Evolutionary conservation across 129 eudicot species (phyloP).

Genomic region (carrot (Daucus carota)): DH1_v3.0 NC_030387.2:14504001-14504500

Average conservation of each 20-base stretch:
- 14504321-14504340: conserved; percentile 1
- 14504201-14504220: conserved; percentile 57
- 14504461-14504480: neutral
- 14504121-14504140: no score
- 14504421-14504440: no score
- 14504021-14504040: neutral
- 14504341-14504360: conserved; percentile 1
- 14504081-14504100: neutral
- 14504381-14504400: neutral
- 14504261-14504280: conserved; percentile 66
- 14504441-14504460: neutral
- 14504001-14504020: neutral
- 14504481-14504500: neutral
- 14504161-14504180: conserved; percentile 12
- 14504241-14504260: conserved; percentile 90
- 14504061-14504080: neutral
- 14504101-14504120: neutral
- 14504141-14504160: neutral
- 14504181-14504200: neutral
- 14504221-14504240: conserved; percentile 72
- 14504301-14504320: conserved; percentile 77
- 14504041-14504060: neutral
- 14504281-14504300: conserved; percentile 86
- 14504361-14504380: neutral
- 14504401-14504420: neutral